Evolutionary conservation across 2,329 filamentous ascomycete species (phyloP).

Genomic region (Ophiostoma himal-ulmi): DNA sequence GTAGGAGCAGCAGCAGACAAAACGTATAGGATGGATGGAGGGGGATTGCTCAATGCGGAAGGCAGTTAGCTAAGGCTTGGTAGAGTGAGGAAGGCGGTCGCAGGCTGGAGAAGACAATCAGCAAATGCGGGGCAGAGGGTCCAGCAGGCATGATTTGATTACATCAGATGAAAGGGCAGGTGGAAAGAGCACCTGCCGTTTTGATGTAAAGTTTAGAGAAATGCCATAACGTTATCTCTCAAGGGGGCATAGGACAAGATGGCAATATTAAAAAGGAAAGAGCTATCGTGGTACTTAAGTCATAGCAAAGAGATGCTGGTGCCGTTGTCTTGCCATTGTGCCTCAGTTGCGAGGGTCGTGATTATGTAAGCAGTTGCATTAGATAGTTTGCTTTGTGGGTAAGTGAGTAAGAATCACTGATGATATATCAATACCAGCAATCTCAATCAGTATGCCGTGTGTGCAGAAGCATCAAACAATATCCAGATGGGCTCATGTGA

Average conservation of each 20-base stretch:
- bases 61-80: conserved; percentile 6
- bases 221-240: too few species aligned
- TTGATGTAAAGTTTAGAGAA: background rate
- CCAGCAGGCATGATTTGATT: background rate
- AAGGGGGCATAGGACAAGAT: background rate
- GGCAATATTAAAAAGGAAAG: background rate
- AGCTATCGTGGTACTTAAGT: background rate
- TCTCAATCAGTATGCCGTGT: too few species aligned
- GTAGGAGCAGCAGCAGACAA: background rate
- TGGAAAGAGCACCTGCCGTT: conserved; percentile 3
- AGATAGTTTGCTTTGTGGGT: too few species aligned
- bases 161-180: background rate
- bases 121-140: conserved; percentile 8
- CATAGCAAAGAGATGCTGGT: background rate
- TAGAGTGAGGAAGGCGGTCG: conserved; percentile 13
- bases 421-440: too few species aligned
- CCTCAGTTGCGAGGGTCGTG: background rate
- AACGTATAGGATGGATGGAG: background rate
- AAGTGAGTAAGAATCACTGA: too few species aligned
- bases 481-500: too few species aligned
- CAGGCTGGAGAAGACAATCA: background rate
- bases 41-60: conserved; percentile 13
- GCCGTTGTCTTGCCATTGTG: background rate
- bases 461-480: too few species aligned
- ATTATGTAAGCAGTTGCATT: background rate